These are phyloP conservation scores for Phytophthora pisi DNA, from an alignment of 352 stramenopile species.

Conservation along the genomic window DNA sequence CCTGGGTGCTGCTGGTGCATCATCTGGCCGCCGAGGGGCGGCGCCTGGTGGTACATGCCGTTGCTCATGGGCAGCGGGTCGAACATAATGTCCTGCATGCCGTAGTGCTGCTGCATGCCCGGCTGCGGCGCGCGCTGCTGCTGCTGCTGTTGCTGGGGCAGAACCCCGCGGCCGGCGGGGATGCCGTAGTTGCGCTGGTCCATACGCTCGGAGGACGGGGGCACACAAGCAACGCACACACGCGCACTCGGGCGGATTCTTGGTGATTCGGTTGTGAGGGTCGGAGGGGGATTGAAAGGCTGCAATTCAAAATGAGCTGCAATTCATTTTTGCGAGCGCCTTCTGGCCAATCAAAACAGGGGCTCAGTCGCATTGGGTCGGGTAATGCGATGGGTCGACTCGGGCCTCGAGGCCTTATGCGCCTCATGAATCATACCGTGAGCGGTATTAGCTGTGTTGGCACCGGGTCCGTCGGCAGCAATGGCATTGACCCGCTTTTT, in stretches of 20 bases:
- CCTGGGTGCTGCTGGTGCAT: conserved; percentile 45
- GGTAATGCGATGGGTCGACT: neutral
- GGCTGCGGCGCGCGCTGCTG: conserved; percentile 16
- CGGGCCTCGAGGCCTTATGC: neutral
- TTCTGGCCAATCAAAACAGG: conserved; percentile 29
- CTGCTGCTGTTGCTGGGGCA: conserved; percentile 19
- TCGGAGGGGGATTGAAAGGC: neutral
- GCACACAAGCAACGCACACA: neutral
- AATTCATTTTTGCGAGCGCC: conserved; percentile 19
- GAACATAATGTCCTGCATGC: conserved; percentile 82
- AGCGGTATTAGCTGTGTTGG: no score
- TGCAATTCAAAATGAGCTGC: conserved; percentile 17
- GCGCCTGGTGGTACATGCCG: conserved; percentile 55
- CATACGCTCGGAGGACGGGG: conserved; percentile 26
- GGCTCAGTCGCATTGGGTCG: neutral
- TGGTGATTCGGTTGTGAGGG: conserved; percentile 21
- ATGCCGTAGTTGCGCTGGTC: conserved; percentile 70
- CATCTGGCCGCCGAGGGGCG: conserved; percentile 26
- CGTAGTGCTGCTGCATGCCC: conserved; percentile 50
- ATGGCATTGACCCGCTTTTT: no score
- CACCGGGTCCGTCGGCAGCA: no score
- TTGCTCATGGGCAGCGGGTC: conserved; percentile 71
- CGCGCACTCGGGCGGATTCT: neutral
- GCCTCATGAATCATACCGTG: no score
- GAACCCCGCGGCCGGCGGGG: conserved; percentile 36